These are phyloP conservation scores for Monarda citriodora DNA, from an alignment of 305 asterid genomes.

Conservation along the genomic window DNA sequence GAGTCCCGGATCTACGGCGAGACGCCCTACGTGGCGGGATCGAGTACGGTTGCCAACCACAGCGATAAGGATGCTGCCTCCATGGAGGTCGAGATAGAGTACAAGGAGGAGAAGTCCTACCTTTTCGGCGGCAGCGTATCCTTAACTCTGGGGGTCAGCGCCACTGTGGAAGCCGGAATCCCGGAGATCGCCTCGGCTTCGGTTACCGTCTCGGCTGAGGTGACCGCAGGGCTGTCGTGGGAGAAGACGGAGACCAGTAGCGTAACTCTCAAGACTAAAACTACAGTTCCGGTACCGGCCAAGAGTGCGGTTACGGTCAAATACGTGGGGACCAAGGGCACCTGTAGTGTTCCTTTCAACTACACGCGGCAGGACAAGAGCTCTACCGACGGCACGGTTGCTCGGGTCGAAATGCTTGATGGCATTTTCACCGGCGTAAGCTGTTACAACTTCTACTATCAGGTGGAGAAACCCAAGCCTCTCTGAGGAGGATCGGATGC, in stretches of 20 bases:
- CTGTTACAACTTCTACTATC: background rate
- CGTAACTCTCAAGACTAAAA: background rate
- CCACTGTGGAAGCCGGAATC: background rate
- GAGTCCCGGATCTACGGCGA: background rate
- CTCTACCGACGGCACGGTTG: background rate
- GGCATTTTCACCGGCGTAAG: background rate
- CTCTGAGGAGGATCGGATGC: background rate
- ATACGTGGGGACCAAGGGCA: background rate
- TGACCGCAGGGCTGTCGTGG: background rate
- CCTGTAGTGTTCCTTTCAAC: background rate
- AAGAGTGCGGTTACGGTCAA: background rate
- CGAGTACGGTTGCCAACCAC: background rate
- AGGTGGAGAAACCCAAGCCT: background rate
- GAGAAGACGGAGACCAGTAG: background rate
- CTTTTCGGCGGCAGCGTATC: background rate
- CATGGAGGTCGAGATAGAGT: background rate
- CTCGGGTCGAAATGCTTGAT: background rate
- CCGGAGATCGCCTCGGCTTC: too few species aligned
- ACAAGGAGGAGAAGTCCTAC: background rate
- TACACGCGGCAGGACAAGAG: slow-evolving; percentile 6
- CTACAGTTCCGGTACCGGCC: background rate
- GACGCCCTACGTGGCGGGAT: background rate
- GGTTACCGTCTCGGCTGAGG: background rate
- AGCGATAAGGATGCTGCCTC: background rate
- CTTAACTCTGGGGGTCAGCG: background rate